These are phyloP conservation scores for Botrytis cinerea DNA, from an alignment of 2,329 filamentous ascomycete genomes.

Conservation along the genomic window DNA sequence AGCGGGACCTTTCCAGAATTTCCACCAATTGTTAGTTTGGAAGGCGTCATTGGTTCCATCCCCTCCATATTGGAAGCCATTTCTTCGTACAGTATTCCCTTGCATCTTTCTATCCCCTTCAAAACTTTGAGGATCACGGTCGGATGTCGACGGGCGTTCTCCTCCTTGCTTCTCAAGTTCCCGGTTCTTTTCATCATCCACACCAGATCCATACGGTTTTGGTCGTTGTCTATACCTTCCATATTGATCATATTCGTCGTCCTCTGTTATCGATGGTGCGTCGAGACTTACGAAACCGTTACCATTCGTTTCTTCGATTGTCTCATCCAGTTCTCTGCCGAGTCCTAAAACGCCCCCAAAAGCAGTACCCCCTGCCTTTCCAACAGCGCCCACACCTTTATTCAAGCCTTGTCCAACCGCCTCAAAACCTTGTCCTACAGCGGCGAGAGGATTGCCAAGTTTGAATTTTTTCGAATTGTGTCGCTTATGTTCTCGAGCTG, in stretches of 20 bases:
- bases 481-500: conserved; percentile 17
- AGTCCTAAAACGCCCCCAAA: conserved; percentile 50
- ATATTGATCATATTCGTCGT: conserved; percentile 38
- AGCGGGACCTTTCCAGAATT: conserved; percentile 65
- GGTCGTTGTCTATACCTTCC: conserved; percentile 35
- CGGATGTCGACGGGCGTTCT: conserved; percentile 22
- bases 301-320: conserved; percentile 55
- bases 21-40: conserved; percentile 50
- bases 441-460: conserved; percentile 34
- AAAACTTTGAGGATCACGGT: background rate
- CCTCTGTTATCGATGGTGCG: conserved; percentile 28
- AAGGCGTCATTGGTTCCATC: conserved; percentile 30
- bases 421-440: conserved; percentile 38
- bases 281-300: conserved; percentile 45
- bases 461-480: conserved; percentile 32
- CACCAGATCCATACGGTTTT: conserved; percentile 32
- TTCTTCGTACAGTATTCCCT: conserved; percentile 35
- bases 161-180: conserved; percentile 21
- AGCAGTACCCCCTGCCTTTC: conserved; percentile 48
- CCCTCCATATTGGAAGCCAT: conserved; percentile 28
- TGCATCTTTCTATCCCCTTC: conserved; percentile 25
- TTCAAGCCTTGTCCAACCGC: conserved; percentile 37
- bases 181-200: conserved; percentile 30
- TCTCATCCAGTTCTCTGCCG: conserved; percentile 53
- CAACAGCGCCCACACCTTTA: conserved; percentile 35